Base-by-base conservation (phyloP, 331 rosid genomes). In the Cydonia oblonga region DNA sequence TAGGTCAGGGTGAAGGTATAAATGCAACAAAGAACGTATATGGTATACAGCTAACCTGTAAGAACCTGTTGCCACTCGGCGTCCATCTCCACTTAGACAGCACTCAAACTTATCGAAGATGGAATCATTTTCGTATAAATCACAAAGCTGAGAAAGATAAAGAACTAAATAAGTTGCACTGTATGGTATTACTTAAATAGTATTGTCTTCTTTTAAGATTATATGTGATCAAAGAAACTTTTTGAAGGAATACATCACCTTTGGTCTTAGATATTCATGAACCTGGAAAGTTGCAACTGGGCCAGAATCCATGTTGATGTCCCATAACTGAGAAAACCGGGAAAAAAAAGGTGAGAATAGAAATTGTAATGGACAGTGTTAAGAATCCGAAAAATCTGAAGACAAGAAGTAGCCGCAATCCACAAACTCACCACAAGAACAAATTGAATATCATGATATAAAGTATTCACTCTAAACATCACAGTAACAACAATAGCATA, bases 51-150 rank as follows among this genome's bases (percentile, higher is more conserved):
- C 81, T 76, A 78, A 87, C 91, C 91, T 87, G 87, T 85, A 87
- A 73, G 91, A 87, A 76, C 91, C 91, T 69, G 91, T 80, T 9
- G 89, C 87, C 69, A 80, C 82, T 35, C 84, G 87, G 38, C 4
- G 80, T 73, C 91, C 91, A 67, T 87, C 86, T 58, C 91, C 89
- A 78, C 91, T 87, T 53, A 87, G 69, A 80, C 88, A 82, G 79
- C 91, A 84, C 81, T 87, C 91, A 75, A 87, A 87, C 70, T 87
- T 87, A 71, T 84, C 88, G 1, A 81, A 84, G 81, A 84, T 84
- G 1, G 88, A 84, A 78, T 84, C 88, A 71, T 84, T 84, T 78
- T 84, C 88, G 57, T 84, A 84, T 30, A 84, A 33, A 73, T 84
- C 88, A 71, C 86, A 76, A 67, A 86, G 84, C 86, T 87, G 88